phyloP scores from a whole-genome alignment of 441 rosid genomes.

The Lagerstroemia fauriei region DNA sequence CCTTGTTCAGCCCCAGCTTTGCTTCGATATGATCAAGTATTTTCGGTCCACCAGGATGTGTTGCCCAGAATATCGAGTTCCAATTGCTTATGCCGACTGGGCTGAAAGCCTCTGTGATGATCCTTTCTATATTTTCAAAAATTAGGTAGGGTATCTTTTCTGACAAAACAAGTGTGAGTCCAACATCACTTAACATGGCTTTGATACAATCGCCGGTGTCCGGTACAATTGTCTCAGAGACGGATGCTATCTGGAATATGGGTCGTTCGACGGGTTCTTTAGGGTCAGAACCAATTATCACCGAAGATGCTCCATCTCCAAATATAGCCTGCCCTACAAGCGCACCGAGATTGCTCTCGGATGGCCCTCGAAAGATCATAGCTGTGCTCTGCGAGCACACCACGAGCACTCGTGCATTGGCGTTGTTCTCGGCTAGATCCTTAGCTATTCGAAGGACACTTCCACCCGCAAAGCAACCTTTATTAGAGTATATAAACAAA shows the following conservation, averaged over 20 bases:
- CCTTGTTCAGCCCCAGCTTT: neutral
- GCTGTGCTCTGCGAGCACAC: no score
- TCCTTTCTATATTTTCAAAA: neutral
- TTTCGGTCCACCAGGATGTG: neutral
- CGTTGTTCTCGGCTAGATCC: neutral
- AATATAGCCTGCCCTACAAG: slow-evolving; percentile 11
- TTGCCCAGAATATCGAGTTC: slow-evolving; percentile 11
- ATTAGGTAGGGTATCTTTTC: neutral
- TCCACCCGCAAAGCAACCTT: slow-evolving; percentile 36
- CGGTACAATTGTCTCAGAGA: neutral
- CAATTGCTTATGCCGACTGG: neutral
- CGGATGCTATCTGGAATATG: neutral
- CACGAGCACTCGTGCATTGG: neutral
- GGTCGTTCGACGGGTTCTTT: neutral
- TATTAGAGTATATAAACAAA: no score
- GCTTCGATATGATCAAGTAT: neutral
- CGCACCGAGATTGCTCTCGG: no score
- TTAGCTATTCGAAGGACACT: neutral
- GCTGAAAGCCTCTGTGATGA: neutral
- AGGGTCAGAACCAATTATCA: slow-evolving; percentile 4
- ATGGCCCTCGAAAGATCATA: no score
- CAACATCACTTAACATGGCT: neutral
- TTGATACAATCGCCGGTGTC: neutral
- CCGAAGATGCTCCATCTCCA: neutral
- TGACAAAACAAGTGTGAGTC: neutral